These are phyloP conservation scores for Apophysomyces trapeziformis DNA, from an alignment of 371 early-diverging fungal species.

Conservation along the genomic window DNA sequence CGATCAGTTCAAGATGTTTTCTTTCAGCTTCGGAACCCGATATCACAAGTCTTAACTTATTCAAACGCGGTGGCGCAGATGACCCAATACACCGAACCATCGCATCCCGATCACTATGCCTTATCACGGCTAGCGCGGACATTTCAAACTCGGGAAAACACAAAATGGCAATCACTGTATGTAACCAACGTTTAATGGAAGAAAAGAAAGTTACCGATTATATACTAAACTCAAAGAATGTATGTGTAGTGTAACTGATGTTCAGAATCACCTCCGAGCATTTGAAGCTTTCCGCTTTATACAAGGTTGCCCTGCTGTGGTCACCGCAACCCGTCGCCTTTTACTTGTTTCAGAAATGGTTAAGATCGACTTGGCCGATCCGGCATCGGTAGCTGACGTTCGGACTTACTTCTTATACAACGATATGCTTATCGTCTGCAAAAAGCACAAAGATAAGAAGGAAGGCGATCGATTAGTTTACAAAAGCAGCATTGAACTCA, in stretches of 20 bases:
- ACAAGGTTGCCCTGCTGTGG: conserved; percentile 26
- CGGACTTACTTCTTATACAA: conserved; percentile 39
- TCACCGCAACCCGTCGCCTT: conserved; percentile 28
- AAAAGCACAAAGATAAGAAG: background rate
- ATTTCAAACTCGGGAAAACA: conserved; percentile 9
- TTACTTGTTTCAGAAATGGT: conserved; percentile 26
- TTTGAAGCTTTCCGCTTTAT: conserved; percentile 24
- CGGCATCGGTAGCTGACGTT: conserved; percentile 20
- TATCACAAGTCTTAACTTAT: background rate
- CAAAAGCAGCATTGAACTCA: conserved; percentile 1
- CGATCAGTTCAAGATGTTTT: background rate
- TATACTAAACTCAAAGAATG: background rate
- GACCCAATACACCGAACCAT: conserved; percentile 4
- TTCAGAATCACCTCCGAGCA: conserved; percentile 22
- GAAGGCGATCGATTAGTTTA: background rate
- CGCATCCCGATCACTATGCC: conserved; percentile 9
- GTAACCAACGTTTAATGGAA: background rate
- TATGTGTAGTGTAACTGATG: conserved; percentile 20
- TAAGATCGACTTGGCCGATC: conserved; percentile 31
- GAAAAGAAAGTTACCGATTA: background rate
- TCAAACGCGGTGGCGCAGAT: conserved; percentile 1
- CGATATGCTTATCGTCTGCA: background rate
- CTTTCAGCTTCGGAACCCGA: background rate
- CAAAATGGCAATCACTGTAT: background rate
- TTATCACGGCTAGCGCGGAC: conserved; percentile 6